These are phyloP conservation scores for Leccinum arenicola DNA, from an alignment of 768 basidiomycete species.

Conservation along the genomic window DNA sequence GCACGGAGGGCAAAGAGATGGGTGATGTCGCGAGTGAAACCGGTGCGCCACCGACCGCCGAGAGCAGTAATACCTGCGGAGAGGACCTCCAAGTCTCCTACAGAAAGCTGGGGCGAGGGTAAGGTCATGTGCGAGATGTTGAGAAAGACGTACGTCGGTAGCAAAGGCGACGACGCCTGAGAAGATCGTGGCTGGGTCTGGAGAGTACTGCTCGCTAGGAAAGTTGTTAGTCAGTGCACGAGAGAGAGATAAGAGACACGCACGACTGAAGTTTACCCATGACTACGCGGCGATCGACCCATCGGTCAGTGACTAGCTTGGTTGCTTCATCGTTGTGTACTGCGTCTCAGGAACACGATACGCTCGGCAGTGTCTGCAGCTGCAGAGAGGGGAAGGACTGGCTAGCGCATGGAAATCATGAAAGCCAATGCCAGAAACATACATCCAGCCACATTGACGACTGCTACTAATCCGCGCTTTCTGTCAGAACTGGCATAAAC, in stretches of 20 bases:
- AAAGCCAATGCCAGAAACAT: too few species aligned
- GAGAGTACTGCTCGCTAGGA: conserved; percentile 59
- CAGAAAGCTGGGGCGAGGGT: too few species aligned
- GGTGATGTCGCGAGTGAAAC: conserved; percentile 81
- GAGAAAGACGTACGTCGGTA: conserved; percentile 47
- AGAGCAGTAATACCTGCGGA: conserved; percentile 68
- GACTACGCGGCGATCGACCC: conserved; percentile 67
- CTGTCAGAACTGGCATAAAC: too few species aligned
- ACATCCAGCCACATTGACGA: too few species aligned
- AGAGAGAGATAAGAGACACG: conserved; percentile 25
- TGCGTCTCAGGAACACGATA: conserved; percentile 22
- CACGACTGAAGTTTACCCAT: conserved; percentile 57
- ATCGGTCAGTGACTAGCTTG: conserved; percentile 47
- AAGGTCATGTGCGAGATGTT: not conserved
- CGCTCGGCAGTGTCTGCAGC: too few species aligned
- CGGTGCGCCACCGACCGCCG: conserved; percentile 78
- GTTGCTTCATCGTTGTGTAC: conserved; percentile 32
- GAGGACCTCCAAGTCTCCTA: conserved; percentile 30
- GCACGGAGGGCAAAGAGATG: conserved; percentile 69
- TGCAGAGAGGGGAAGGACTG: too few species aligned
- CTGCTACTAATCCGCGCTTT: too few species aligned
- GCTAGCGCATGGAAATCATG: too few species aligned
- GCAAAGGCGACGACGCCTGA: conserved; percentile 78
- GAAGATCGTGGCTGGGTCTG: conserved; percentile 76
- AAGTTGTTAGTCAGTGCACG: conserved; percentile 3